Base-by-base conservation (phyloP, 805 yeast genomes). In the Myxozyma mucilagina region DNA sequence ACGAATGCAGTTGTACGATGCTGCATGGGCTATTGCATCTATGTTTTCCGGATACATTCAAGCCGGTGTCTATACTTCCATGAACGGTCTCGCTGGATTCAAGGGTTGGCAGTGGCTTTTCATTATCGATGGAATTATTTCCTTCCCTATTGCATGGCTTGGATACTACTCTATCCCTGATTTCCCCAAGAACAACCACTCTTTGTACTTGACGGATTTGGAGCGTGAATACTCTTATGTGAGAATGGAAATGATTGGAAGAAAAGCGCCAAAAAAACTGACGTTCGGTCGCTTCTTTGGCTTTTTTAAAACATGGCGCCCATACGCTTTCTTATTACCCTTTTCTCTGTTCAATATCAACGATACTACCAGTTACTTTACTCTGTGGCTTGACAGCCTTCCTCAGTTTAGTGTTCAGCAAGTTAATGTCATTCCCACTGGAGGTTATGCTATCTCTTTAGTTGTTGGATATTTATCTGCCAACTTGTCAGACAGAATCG, bases 1-100 rank as follows among this genome's bases (percentile, higher is more conserved):
- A 69, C 79, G 90, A 72, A 84, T 84, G 38, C 82, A 83, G 44
- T 74, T 83, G 65, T 83, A 82, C 73, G 84, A 84, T 66, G 72
- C 80, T 44, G 88, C 89, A 44, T 89, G 85, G 67, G 82, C 80
- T 63, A 73, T 87, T 39, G 91, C 88, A 38, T 74, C 80, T 32
- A 75, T 86, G 63, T 83, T 87, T 16, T 78, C 87, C 0, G 87
- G 89, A 50, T 81, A 84, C 62, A 74, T 87, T 45, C 86, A 85
- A 66, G 83, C 86, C 24, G 82, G 86, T 10, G 79, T 85, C 34
- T 79, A 75, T 60, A 68, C 76, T 29, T 67, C 73, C 43, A 70
- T 87, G 67, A 73, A 78, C 59, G 88, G 87, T 36, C 74, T 71
- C 11, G 70, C 71, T 48, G 90, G 89, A 0, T 73, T 82, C 13